Base-by-base conservation (phyloP, 495 filamentous ascomycete genomes). In the Xylaria grammica region DNA sequence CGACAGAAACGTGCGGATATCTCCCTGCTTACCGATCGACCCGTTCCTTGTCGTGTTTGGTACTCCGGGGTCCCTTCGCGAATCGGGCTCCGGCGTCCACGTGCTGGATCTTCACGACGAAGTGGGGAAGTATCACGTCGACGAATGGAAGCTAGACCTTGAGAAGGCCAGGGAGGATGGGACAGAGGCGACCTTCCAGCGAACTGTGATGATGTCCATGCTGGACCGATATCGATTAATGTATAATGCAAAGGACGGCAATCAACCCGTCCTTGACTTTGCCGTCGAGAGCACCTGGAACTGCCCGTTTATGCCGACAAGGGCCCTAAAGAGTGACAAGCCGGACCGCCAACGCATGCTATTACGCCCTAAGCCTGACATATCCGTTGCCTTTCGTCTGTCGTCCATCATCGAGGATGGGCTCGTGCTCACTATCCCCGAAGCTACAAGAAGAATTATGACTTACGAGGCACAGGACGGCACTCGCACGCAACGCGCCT, bases 271-370 rank as follows among this genome's bases (percentile, higher is more conserved):
- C 52, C 36, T 55, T 6, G 52, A 55, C 32, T 55, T 55, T 55
- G 52, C 52, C n/a, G n/a, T 55, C 30, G 52, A 55, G 52, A 55
- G 52, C n/a, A 55, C 30, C n/a, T 57, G 53, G 53, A 42, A 57
- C 10, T 57, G 53, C 34, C 53, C 53, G 19, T 57, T 42, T 27
- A 57, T 57, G 53, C 53, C 34, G 20, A 57, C 53, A 27, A 32
- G 53, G 19, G 32, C 32, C n/a, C 53, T 57, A 17, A 57, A 57
- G 34, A 26, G 2, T n/a, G 19, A 40, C 24, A 4, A 24, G 13
- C 52, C 52, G 7, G 52, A 55, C 32, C 7, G 0, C 30, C n/a
- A 22, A 55, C 29, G 32, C 32, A 5, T 55, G 52, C 52, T 55
- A 11, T 40, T 22, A 55, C 52, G 52, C 32, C 52, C 52, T 13